Base-by-base conservation (phyloP, 805 yeast genomes). In the Candida ipomoeae region DNA sequence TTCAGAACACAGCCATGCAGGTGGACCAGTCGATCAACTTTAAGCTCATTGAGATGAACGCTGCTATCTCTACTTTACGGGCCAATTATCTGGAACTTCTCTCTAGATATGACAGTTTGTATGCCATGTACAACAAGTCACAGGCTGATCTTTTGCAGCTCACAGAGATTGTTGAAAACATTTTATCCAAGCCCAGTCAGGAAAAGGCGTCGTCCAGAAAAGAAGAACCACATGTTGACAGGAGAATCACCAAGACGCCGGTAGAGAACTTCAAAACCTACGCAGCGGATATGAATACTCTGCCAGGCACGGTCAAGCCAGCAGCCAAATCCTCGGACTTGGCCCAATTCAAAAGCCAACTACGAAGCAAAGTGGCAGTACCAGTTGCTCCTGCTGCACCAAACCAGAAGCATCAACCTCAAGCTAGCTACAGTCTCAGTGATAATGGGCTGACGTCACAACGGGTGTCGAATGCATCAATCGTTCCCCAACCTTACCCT, bases 121-220 rank as follows among this genome's bases (percentile, higher is more conserved):
- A 67, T 32, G 79, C 75, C 5, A 82, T 80, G 44, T 58, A 80
- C 50, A 73, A 75, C 35, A 70, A 71, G 48, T 71, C 78, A 15
- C 81, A 80, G 57, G 58, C 72, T 48, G 89, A 83, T 56, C 69
- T 80, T 65, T 75, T 82, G 2, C 73, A 73, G 36, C 51, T 83
- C 7, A 56, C 83, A 10, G 87, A 82, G 20, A 59, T 77, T 44
- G 61, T 76, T 38, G 78, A 74, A 46, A 64, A 56, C 43, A 47
- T 58, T 35, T 15, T 44, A 23, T 32, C 46, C 13, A 44, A 44
- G 17, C 40, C 46, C 13, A 17, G 31, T 17, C 46, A 15, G 23
- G 44, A 48, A 32, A 26, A 45, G 32, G 15, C 13, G 8, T 23
- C 32, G 23, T 36, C 46, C 21, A 32, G 32, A 48, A 39, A 18